Percentiles rank a stretch among this genome's conserved stretches.
These are phyloP conservation scores for Cairneyella variabilis DNA, from an alignment of 495 filamentous ascomycete genomes.

Conservation along the genomic window DNA sequence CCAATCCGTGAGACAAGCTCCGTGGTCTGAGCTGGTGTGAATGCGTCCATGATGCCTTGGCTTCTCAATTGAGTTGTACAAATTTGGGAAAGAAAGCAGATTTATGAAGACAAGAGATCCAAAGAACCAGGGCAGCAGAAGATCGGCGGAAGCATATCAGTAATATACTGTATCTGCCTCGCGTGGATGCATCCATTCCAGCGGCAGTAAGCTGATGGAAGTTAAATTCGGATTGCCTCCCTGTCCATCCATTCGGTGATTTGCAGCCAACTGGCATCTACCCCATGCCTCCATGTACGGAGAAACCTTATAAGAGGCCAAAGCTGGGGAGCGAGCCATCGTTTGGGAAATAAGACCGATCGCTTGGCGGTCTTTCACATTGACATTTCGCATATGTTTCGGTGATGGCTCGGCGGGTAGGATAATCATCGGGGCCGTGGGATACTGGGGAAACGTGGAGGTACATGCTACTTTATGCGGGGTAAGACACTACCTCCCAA, in stretches of 20 bases:
- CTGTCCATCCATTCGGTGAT: neutral
- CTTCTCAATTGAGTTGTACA: neutral
- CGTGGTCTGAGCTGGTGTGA: conserved; percentile 42
- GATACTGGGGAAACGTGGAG: neutral
- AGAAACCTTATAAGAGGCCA: neutral
- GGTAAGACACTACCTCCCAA: neutral
- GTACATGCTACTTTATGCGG: conserved; percentile 1
- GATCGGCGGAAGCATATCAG: neutral
- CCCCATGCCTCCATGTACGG: neutral
- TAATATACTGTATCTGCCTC: neutral
- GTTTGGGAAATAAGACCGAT: neutral
- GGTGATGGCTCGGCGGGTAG: neutral
- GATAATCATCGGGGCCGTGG: neutral
- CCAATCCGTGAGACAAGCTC: conserved; percentile 44
- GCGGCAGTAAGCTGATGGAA: neutral
- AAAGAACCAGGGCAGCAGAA: neutral
- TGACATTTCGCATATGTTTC: neutral
- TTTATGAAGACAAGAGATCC: neutral
- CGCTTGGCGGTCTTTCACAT: neutral
- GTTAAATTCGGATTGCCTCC: neutral
- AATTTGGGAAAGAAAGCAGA: neutral
- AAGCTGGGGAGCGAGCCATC: neutral
- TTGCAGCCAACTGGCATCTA: neutral
- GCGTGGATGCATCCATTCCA: neutral
- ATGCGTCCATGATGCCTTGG: conserved; percentile 30